These are phyloP conservation scores for Plenodomus tracheiphilus DNA, from an alignment of 2,329 filamentous ascomycete genomes.

Conservation along the genomic window DNA sequence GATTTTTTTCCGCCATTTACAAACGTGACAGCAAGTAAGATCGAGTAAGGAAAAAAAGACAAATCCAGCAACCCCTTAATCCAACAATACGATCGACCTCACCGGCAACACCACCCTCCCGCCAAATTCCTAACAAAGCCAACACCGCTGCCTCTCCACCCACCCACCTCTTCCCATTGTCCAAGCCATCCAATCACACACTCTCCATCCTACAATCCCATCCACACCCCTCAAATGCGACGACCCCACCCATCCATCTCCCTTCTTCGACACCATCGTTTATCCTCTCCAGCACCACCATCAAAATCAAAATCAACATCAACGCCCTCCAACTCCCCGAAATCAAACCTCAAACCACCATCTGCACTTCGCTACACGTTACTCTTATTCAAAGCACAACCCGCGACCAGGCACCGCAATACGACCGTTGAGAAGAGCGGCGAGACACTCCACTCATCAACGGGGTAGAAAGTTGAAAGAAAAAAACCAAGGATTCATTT, in stretches of 20 bases:
- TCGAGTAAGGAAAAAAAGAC: too few relatives aligned
- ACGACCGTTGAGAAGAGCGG: too few relatives aligned
- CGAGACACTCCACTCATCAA: too few relatives aligned
- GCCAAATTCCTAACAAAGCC: neutral
- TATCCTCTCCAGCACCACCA: neutral
- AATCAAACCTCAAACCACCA: neutral
- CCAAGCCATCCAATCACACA: neutral
- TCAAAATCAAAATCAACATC: neutral
- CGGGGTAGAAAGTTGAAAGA: too few relatives aligned
- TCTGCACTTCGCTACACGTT: too few relatives aligned
- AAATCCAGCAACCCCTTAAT: too few relatives aligned
- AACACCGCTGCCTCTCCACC: neutral
- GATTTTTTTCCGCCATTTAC: too few relatives aligned
- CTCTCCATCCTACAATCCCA: neutral
- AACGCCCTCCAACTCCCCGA: neutral
- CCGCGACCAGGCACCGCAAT: too few relatives aligned
- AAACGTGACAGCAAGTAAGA: too few relatives aligned
- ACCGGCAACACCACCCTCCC: neutral
- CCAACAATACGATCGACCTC: too few relatives aligned
- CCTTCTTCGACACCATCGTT: neutral
- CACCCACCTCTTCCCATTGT: neutral
- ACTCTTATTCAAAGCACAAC: too few relatives aligned
- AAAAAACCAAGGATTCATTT: too few relatives aligned
- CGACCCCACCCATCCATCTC: neutral
- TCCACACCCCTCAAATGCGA: neutral